phyloP scores from a whole-genome alignment of 768 basidiomycete species.

The Termitomyces sp. region DNA sequence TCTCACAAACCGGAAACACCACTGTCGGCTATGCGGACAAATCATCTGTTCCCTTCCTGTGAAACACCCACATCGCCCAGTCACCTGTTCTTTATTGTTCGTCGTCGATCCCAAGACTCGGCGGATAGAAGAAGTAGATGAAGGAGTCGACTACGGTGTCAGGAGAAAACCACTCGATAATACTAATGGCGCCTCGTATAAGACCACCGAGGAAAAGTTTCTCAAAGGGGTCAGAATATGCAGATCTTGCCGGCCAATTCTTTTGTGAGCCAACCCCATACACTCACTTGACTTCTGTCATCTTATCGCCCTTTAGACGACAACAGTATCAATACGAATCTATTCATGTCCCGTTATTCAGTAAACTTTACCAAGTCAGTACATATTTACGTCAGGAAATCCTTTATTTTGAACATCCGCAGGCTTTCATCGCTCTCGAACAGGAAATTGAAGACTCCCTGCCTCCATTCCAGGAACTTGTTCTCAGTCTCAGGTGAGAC shows the following conservation, averaged over 20 bases:
- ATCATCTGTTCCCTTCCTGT: slow-evolving; percentile 88
- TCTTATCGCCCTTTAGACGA: slow-evolving; percentile 40
- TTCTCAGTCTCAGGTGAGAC: slow-evolving; percentile 60
- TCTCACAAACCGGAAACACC: slow-evolving; percentile 91
- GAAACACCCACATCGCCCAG: slow-evolving; percentile 61
- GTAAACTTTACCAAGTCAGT: slow-evolving; percentile 65
- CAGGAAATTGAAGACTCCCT: slow-evolving; percentile 85
- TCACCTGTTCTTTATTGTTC: slow-evolving; percentile 75
- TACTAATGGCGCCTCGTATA: slow-evolving; percentile 26
- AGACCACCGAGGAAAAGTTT: slow-evolving; percentile 74
- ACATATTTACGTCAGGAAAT: background rate
- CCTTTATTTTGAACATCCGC: slow-evolving; percentile 1
- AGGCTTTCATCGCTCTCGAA: slow-evolving; percentile 74
- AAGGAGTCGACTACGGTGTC: slow-evolving; percentile 83
- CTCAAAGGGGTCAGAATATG: slow-evolving; percentile 88
- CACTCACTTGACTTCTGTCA: background rate
- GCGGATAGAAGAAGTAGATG: slow-evolving; percentile 77
- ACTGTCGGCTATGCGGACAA: slow-evolving; percentile 89
- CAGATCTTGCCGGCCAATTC: slow-evolving; percentile 70
- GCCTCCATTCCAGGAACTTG: slow-evolving; percentile 84
- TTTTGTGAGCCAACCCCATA: slow-evolving; percentile 51
- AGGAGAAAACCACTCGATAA: slow-evolving; percentile 37
- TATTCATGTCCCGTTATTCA: slow-evolving; percentile 51
- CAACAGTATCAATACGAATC: slow-evolving; percentile 75
- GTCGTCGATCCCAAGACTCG: slow-evolving; percentile 78